Percentiles rank a stretch among this genome's conserved stretches.
Evolutionary conservation across 106 monocot genomes (phyloP).

Genomic region (Dioscorea zingiberensis): DNA sequence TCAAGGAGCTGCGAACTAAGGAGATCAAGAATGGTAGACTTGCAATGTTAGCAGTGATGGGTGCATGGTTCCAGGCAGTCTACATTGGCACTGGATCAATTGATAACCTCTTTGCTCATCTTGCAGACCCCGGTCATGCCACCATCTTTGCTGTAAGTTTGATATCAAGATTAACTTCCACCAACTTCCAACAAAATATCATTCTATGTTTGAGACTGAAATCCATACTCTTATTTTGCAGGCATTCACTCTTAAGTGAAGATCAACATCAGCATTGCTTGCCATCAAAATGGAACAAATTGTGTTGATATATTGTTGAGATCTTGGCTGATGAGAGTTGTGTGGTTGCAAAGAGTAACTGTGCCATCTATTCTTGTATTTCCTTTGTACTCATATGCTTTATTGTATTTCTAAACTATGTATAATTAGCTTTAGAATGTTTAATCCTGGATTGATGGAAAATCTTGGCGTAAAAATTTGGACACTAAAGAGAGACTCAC

Average conservation of each 20-base stretch:
- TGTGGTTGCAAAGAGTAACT: too few relatives aligned
- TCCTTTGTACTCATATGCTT: neutral
- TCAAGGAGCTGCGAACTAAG: constrained; percentile 91
- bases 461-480: too few relatives aligned
- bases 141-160: constrained; percentile 78
- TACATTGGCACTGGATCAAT: constrained; percentile 98
- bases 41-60: constrained; percentile 96
- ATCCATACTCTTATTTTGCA: constrained; percentile 5
- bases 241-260: constrained; percentile 71
- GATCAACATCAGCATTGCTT: neutral
- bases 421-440: constrained; percentile 11
- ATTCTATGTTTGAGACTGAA: neutral
- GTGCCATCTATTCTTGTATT: too few relatives aligned
- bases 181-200: neutral
- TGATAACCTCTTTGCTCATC: constrained; percentile 95
- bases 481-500: too few relatives aligned
- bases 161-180: neutral
- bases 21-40: constrained; percentile 99
- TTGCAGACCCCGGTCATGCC: constrained; percentile 95
- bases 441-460: constrained; percentile 2
- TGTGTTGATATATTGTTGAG: too few relatives aligned
- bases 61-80: constrained; percentile 94
- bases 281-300: too few relatives aligned
- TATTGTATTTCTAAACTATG: neutral
- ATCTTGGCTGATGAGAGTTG: too few relatives aligned